Evolutionary conservation across 208 protist genomes (phyloP), one percentile per base, ranked within the genome.

Genomic region (Strigomonas culicis): DNA sequence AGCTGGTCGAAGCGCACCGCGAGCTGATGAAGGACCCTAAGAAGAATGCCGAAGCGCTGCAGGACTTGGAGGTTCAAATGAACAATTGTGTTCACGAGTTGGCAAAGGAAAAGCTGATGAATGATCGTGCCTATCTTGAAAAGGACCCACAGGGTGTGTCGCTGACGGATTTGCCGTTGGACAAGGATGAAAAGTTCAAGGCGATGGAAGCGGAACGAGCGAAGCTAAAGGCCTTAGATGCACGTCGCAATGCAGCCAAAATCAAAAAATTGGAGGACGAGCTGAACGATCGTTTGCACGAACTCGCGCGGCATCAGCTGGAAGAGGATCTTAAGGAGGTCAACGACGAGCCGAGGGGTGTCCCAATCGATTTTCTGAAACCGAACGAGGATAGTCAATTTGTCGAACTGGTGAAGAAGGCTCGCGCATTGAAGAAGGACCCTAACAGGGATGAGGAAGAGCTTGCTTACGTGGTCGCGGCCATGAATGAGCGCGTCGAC

Each of bases 341-440:
- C 49, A 68, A 90, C 44, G 31, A 60, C 1, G 57, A 66, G 6
- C 83, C 82, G 25, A 46, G 59, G 15, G 79, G 75, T 3, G 59
- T 93, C 25, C 79, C 86, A 10, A 47, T 89, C 41, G 72, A 77
- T 34, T 36, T 88, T 32, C 66, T 93, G 21, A 79, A 72, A 39
- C 83, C 79, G 15, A 79, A 90, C 74, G 71, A 83, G 19, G 83
- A 93, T 50, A 43, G 67, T 0, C 4, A 65, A 21, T 90, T 93
- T 52, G 57, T 49, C 0, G 47, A 47, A 28, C 34, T 77, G 57
- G 78, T 90, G 46, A 55, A 74, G 24, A 55, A 58, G n/a, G 39
- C 81, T 58, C 78, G 82, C 24, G 43, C 8, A 24, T 55, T 85
- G 55, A 72, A 80, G 46, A 84, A 77, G 68, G 56, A 47, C 47